A percentile compares a stretch with the other conserved stretches of the same genome.
These are phyloP conservation scores for Lichtheimia corymbifera DNA, from an alignment of 371 early-diverging fungal species.

Conservation along the genomic window DNA sequence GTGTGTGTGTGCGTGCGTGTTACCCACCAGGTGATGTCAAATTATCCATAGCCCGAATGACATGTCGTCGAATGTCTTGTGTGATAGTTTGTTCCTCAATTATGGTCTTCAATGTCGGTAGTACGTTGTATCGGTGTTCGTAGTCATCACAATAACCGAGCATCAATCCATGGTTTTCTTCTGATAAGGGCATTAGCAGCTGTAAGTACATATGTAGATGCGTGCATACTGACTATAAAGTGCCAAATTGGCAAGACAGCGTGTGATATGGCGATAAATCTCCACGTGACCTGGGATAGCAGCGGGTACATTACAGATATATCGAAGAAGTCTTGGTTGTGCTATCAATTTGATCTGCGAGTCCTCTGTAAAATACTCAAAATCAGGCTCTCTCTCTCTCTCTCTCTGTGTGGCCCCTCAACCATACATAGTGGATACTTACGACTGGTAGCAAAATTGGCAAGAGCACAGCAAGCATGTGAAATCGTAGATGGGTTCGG, in stretches of 20 bases:
- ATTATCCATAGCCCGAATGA: constrained; percentile 49
- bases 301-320: constrained; percentile 41
- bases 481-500: constrained; percentile 45
- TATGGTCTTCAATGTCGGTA: constrained; percentile 48
- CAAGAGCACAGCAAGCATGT: constrained; percentile 63
- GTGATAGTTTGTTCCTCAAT: constrained; percentile 29
- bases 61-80: constrained; percentile 43
- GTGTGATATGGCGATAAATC: constrained; percentile 56
- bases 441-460: constrained; percentile 65
- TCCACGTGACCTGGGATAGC: constrained; percentile 33
- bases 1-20: background rate
- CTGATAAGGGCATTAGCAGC: constrained; percentile 11
- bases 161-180: constrained; percentile 30
- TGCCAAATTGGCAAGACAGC: constrained; percentile 59
- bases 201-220: background rate
- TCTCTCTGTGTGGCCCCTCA: no score
- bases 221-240: constrained; percentile 49
- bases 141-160: constrained; percentile 7
- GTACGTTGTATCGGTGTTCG: constrained; percentile 36
- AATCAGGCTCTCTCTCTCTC: background rate
- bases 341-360: constrained; percentile 55
- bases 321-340: constrained; percentile 45
- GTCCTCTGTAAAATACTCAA: constrained; percentile 33
- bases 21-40: constrained; percentile 33
- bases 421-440: background rate